A percentile compares a stretch with the other conserved stretches of the same genome.
Evolutionary conservation across 1,139 yeast genomes (phyloP).

Genomic region (Diutina neorugosa): DNA sequence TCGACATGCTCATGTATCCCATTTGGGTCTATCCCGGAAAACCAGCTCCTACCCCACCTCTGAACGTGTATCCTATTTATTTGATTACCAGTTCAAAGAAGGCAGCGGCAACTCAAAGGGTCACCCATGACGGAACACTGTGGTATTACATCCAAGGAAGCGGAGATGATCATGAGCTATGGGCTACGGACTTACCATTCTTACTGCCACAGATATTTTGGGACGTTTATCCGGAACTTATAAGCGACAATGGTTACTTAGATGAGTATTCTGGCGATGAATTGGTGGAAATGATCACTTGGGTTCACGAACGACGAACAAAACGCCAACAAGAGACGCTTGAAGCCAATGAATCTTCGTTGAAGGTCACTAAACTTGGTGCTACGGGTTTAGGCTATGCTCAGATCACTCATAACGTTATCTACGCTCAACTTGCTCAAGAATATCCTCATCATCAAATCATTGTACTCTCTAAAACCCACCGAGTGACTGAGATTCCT

Average conservation of each 20-base stretch:
- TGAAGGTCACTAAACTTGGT: neutral
- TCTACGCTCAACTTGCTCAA: neutral
- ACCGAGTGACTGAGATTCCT: neutral
- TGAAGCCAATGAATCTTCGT: neutral
- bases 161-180: constrained; percentile 85
- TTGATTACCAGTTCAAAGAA: constrained; percentile 36
- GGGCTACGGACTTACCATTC: constrained; percentile 39
- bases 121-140: constrained; percentile 18
- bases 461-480: neutral
- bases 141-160: constrained; percentile 74
- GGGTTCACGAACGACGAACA: neutral
- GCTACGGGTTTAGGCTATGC: neutral
- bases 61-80: constrained; percentile 7
- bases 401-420: neutral
- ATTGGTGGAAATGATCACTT: neutral
- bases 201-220: neutral
- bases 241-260: neutral
- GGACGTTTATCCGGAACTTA: neutral
- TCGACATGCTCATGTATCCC: constrained; percentile 12
- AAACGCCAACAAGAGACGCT: neutral
- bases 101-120: constrained; percentile 12
- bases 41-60: constrained; percentile 13
- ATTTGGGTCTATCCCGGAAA: constrained; percentile 60
- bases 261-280: neutral
- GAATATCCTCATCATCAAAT: neutral